phyloP scores from a whole-genome alignment of 2,329 filamentous ascomycete genomes.

The Penicillium fuscoglaucum region DNA sequence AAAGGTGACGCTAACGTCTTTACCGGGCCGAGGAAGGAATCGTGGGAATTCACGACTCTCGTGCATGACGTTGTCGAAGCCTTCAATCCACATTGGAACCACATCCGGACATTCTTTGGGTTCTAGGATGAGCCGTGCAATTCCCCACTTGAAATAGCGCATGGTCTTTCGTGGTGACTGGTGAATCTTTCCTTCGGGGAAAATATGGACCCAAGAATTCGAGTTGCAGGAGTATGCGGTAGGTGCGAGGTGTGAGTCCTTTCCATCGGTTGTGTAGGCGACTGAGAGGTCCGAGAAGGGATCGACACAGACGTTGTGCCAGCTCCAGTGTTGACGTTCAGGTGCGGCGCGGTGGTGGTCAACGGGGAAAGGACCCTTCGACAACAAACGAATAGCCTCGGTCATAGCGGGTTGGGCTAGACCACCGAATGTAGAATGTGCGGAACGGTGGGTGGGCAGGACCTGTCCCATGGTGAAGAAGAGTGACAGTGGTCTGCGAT shows the following conservation, averaged over 20 bases:
- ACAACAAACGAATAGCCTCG: constrained; percentile 81
- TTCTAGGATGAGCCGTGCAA: constrained; percentile 88
- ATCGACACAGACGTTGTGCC: constrained; percentile 47
- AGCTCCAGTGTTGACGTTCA: constrained; percentile 40
- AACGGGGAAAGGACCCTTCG: constrained; percentile 60
- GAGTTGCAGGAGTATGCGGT: constrained; percentile 69
- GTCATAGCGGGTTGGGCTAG: constrained; percentile 87
- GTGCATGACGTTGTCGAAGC: constrained; percentile 83
- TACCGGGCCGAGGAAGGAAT: constrained; percentile 76
- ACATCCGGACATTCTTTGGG: constrained; percentile 83
- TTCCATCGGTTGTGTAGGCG: constrained; percentile 42
- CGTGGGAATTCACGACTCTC: constrained; percentile 77
- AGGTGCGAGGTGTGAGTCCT: constrained; percentile 63
- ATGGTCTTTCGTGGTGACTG: constrained; percentile 76
- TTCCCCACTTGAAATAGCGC: constrained; percentile 98
- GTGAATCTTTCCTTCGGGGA: constrained; percentile 92
- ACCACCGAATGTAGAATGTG: constrained; percentile 77
- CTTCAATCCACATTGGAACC: constrained; percentile 92
- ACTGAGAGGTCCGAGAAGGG: constrained; percentile 48
- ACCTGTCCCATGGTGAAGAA: constrained; percentile 93
- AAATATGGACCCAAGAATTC: constrained; percentile 88
- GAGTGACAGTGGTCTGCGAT: constrained; percentile 60
- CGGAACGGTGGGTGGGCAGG: constrained; percentile 79
- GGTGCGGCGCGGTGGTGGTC: constrained; percentile 45
- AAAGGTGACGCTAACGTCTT: constrained; percentile 51